These are phyloP conservation scores for Chloromonas sp. DNA, from an alignment of 163 green algal species.

Conservation along the genomic window DNA sequence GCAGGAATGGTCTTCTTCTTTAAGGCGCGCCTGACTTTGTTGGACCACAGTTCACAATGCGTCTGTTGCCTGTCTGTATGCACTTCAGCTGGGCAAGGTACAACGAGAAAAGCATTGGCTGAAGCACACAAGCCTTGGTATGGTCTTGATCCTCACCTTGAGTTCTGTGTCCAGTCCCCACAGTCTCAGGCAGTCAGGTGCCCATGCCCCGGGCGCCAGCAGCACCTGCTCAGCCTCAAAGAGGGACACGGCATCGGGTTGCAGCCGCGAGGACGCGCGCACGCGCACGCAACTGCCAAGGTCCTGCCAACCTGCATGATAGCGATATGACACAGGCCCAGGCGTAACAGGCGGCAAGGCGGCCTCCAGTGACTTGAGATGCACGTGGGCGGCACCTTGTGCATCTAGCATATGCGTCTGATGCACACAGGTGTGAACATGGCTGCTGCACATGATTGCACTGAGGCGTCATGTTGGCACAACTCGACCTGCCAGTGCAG, in stretches of 20 bases:
- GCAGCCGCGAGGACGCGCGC: conserved; percentile 8
- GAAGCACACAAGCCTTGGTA: neutral
- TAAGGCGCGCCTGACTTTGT: too few relatives aligned
- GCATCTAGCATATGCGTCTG: too few relatives aligned
- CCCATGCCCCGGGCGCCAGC: conserved; percentile 18
- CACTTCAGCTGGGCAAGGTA: neutral
- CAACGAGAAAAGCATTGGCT: neutral
- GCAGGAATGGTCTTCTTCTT: neutral
- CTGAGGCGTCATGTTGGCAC: too few relatives aligned
- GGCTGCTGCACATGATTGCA: too few relatives aligned
- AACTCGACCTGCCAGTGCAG: too few relatives aligned
- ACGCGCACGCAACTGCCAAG: conserved; percentile 16
- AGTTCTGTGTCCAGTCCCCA: conserved; percentile 15
- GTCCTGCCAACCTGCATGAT: conserved; percentile 19
- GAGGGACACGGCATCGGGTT: conserved; percentile 4
- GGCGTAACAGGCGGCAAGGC: too few relatives aligned
- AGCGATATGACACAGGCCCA: too few relatives aligned
- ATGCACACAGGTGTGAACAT: too few relatives aligned
- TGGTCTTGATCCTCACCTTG: neutral
- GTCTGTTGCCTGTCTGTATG: neutral
- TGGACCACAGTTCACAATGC: too few relatives aligned
- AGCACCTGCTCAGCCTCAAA: conserved; percentile 32
- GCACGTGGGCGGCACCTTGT: too few relatives aligned
- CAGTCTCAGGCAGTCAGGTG: conserved; percentile 1
- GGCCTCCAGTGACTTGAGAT: too few relatives aligned